Base-by-base conservation (phyloP, 805 yeast genomes). In the Saccharomycopsis fibuligera region DNA sequence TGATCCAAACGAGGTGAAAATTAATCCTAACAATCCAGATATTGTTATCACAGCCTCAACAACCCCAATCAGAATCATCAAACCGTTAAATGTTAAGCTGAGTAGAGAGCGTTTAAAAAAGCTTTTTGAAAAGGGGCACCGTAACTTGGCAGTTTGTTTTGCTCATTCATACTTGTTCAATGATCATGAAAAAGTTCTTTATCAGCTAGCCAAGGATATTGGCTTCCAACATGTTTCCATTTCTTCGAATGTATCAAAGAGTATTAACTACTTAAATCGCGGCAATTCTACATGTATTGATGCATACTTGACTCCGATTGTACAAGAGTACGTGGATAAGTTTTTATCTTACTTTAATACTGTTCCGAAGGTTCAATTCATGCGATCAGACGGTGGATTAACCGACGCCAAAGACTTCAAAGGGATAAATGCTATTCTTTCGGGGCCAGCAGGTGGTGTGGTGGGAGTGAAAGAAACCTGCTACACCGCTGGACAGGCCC, bases 381-480 rank as follows among this genome's bases (percentile, higher is more conserved):
- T 76, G 82, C 80, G 75, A 58, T 70, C 76, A 10, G 78, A 76
- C 60, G 82, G 82, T 40, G 82, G 82, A 9, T 64, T 76, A 44
- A 73, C 75, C 50, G 74, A 74, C 3, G 73, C 75, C 66, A 68
- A 70, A 48, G 69, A 72, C 47, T 76, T 76, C 57, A 68, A 78
- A 3, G 82, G 81, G 2, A 61, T 76, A 44, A 68, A 70, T 54
- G 75, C 81, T 6, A 67, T 76, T 23, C 63, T 76, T 25, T 75
- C 80, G 1, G 82, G 82, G 3, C 82, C 82, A 2, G 82, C 82
- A 37, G 82, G 82, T 40, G 82, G 82, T 40, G 76, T 76, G 61
- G 81, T 76, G 31, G 82, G 82, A 4, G 75, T 66, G 47, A 77
- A 77, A 1, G 67, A 68, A 49, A 75, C 82, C 0, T 76, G 81